Percentiles rank a stretch among this genome's conserved stretches.
Evolutionary conservation across 1,139 yeast genomes (phyloP).

Genomic region (Magnusiomyces suaveolens): DNA sequence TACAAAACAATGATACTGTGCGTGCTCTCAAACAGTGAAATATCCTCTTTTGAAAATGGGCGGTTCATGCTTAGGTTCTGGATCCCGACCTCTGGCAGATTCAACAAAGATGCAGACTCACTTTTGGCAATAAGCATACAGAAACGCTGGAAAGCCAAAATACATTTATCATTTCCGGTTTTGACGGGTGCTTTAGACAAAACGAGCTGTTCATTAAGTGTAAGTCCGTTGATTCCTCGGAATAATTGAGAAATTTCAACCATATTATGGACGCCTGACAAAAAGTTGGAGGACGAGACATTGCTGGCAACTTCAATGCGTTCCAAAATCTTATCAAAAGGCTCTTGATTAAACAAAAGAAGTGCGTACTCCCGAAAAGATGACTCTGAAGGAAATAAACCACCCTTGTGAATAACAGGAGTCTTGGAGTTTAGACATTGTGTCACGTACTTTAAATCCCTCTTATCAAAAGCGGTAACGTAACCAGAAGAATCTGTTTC

Average conservation of each 20-base stretch:
- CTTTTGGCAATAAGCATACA: conserved; percentile 28
- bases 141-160: conserved; percentile 24
- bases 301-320: conserved; percentile 17
- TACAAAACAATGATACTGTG: conserved; percentile 63
- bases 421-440: conserved; percentile 24
- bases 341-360: conserved; percentile 16
- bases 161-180: conserved; percentile 14
- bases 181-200: conserved; percentile 33
- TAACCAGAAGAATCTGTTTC: conserved; percentile 16
- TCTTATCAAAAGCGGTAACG: conserved; percentile 26
- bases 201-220: conserved; percentile 27
- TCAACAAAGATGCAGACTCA: conserved; percentile 23
- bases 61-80: conserved; percentile 7
- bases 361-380: conserved; percentile 22
- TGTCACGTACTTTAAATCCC: conserved; percentile 26
- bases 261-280: conserved; percentile 22
- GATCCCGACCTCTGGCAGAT: conserved; percentile 22
- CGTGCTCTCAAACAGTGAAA: conserved; percentile 44
- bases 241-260: conserved; percentile 24
- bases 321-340: conserved; percentile 21
- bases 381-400: conserved; percentile 26
- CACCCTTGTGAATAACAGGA: conserved; percentile 24
- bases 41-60: conserved; percentile 9
- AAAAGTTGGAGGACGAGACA: conserved; percentile 18
- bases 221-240: conserved; percentile 23